A percentile compares a stretch with the other conserved stretches of the same genome.
These are phyloP conservation scores for Medicago truncatula DNA, from an alignment of 306 rosid species.

Conservation along the genomic window MtrunA17r5.0-ANR NC_053048.1:11071501-11072000, in stretches of 20 bases:
- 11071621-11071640: no score
- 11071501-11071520: constrained; percentile 9
- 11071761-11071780: neutral
- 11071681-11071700: no score
- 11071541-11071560: neutral
- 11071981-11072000: constrained; percentile 99
- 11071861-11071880: neutral
- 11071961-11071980: constrained; percentile 52
- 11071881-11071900: neutral
- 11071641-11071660: no score
- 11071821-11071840: neutral
- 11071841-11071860: neutral
- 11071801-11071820: neutral
- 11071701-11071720: no score
- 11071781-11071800: neutral
- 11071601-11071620: no score
- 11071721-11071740: no score
- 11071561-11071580: constrained; percentile 26
- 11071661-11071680: no score
- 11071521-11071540: constrained; percentile 22
- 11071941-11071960: neutral
- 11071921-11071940: constrained; percentile 27
- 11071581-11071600: no score
- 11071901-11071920: constrained; percentile 9
- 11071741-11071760: no score